Percentiles rank a stretch among this genome's conserved stretches.
Evolutionary conservation across 2,329 filamentous ascomycete species (phyloP).

Genomic region (Beauveria australis): DNA sequence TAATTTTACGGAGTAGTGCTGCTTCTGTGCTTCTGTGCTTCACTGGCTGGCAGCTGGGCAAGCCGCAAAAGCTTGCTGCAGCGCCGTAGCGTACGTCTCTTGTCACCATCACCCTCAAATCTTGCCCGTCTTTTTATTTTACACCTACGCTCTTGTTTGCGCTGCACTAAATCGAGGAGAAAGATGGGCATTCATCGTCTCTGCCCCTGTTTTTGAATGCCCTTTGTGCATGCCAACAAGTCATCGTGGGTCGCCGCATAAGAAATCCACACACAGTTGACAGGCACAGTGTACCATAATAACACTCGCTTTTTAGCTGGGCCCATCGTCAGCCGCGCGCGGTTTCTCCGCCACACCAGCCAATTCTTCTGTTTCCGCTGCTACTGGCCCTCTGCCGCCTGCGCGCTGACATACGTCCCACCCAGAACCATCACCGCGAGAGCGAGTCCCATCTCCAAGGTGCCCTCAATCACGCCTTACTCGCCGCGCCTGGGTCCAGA

Average conservation of each 20-base stretch:
- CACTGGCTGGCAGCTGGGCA: too few relatives aligned
- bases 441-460: not conserved
- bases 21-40: too few relatives aligned
- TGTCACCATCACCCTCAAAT: too few relatives aligned
- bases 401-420: constrained; percentile 3
- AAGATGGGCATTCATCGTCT: not conserved
- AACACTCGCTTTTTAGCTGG: not conserved
- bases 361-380: not conserved
- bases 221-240: too few relatives aligned
- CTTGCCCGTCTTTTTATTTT: not conserved
- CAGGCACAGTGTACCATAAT: too few relatives aligned
- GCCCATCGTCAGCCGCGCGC: constrained; percentile 8
- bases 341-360: constrained; percentile 5
- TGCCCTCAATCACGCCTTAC: not conserved
- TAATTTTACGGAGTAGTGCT: too few relatives aligned
- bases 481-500: not conserved
- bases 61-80: too few relatives aligned
- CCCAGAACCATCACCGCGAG: not conserved
- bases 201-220: too few relatives aligned
- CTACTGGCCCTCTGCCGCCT: not conserved
- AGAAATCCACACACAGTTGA: too few relatives aligned
- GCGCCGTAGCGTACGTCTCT: too few relatives aligned
- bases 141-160: not conserved
- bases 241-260: too few relatives aligned
- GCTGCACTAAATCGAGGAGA: not conserved